Conservation (phyloP, 495 filamentous ascomycete species). For the Aspergillus mulundensis region DNA sequence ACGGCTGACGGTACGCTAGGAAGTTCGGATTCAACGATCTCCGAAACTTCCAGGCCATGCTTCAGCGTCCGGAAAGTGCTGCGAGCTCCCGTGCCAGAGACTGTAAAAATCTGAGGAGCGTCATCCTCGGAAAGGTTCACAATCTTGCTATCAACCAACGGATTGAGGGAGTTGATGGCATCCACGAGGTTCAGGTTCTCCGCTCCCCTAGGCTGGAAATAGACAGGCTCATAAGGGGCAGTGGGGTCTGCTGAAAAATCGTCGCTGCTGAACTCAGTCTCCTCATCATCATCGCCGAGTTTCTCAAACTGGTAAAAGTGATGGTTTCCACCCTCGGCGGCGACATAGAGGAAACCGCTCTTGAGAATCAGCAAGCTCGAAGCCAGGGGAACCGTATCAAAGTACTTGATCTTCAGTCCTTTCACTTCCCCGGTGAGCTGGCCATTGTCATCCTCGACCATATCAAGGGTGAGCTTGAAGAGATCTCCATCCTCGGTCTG, state of each 20-base stretch:
- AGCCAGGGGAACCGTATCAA: constrained; percentile 89
- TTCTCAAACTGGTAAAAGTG: constrained; percentile 97
- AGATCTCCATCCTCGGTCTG: constrained; percentile 96
- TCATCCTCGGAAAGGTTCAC: constrained; percentile 86
- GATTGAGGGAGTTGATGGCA: constrained; percentile 84
- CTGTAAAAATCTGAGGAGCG: constrained; percentile 91
- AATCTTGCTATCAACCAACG: constrained; percentile 84
- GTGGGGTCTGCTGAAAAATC: constrained; percentile 69
- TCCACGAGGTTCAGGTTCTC: constrained; percentile 84
- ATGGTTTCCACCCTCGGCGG: constrained; percentile 87
- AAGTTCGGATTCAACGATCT: constrained; percentile 89
- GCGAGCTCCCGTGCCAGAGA: constrained; percentile 81
- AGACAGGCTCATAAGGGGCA: constrained; percentile 66
- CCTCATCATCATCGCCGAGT: constrained; percentile 92
- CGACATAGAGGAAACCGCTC: constrained; percentile 92
- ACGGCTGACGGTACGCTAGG: constrained; percentile 81
- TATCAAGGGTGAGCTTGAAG: constrained; percentile 92
- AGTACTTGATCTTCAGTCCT: constrained; percentile 91
- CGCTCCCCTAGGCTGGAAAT: constrained; percentile 74
- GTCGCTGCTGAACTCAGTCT: constrained; percentile 80
- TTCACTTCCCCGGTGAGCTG: constrained; percentile 75
- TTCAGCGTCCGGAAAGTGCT: constrained; percentile 89
- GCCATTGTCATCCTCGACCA: constrained; percentile 75
- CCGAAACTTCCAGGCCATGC: constrained; percentile 86
- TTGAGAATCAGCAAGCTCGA: constrained; percentile 86